Base-by-base conservation (phyloP, 2,329 filamentous ascomycete species). In the Fusarium domesticum region DNA sequence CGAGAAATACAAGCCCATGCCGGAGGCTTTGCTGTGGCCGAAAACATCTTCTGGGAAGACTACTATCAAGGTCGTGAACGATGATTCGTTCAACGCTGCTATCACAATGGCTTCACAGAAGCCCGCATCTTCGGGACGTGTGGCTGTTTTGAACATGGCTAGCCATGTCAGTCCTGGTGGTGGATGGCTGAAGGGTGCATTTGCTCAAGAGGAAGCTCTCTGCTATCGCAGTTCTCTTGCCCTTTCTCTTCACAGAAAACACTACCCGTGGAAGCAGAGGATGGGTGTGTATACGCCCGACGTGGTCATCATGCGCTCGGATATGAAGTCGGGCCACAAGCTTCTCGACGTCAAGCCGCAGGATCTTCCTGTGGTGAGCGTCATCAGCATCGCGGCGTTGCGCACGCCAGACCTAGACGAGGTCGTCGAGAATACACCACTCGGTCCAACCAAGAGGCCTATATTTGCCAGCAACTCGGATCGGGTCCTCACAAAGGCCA, bases 121-220 rank as follows among this genome's bases (percentile, higher is more conserved):
- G 1, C 47, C 56, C 1, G 36, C 53, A n/a, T n/a, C n/a, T 4
- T 55, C 53, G 35, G 63, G 62, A 5, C 62, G 65, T 6, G 73
- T 84, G n/a, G 77, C 74, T 23, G 73, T 86, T 18, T 68, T 88
- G 46, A 88, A 87, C 57, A 80, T 86, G 67, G 83, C 83, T 14
- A 85, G 79, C 39, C 72, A 77, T 36, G 54, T 63, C 4, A 63
- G 58, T 12, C 73, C 78, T 0, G 84, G 83, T n/a, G 84, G 84
- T 16, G 82, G 81, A 15, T 87, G 82, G 75, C 60, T 74, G 5
- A 72, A 72, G 30, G 84, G 84, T 28, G 71, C 80, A 42, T 64
- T 77, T 20, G 83, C 84, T 0, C 84, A 88, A 62, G 84, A 88
- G 65, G 84, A 88, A 67, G 75, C 78, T 3, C 71, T 88, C 6